Evolutionary conservation across 140 eudicot species (phyloP), one percentile per base, ranked within the genome.

Genomic region (Stevia rebaudiana): DNA sequence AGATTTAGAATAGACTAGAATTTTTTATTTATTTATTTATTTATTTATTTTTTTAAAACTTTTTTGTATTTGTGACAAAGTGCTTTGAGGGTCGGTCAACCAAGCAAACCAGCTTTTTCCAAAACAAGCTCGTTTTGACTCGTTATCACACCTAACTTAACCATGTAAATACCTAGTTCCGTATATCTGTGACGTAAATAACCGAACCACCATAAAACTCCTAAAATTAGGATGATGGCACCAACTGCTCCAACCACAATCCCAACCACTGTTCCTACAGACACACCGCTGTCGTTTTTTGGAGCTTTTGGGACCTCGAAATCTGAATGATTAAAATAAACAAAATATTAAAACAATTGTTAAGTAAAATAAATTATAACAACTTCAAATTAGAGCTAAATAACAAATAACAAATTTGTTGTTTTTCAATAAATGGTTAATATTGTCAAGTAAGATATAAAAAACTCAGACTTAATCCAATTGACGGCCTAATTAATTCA

Each of bases 161-260:
- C 12, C 36, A 28, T 39, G 4, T 33, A 33, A 51, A 65, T 60
- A 79, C 84, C 80, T 79, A 67, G 47, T 16, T 36, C 63, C 52
- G 22, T 48, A 48, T 72, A 72, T 74, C 42, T 76, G 11, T 25
- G 31, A 16, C 62, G 44, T 8, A 80, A 21, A 60, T 68, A 88
- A 24, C 89, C 85, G 48, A 22, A 66, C 94, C 87, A 75, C 94
- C 96, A 84, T 51, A 82, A 77, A 41, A 84, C 18, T 55, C 56
- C 79, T 50, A 87, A 23, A 76, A 80, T 33, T 23, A 83, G 33
- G 46, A 65, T 17, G 58, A 78, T 30, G 36, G 31, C 28, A 25
- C 72, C 65, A 23, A 65, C 72, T 60, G 73, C 78, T 48, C 72
- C 90, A 56, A 80, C 33, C 48, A 83, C 83, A 63, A 83, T 76